These are phyloP conservation scores for Claviceps cyperi DNA, from an alignment of 2,329 filamentous ascomycete genomes.

Conservation along the genomic window DNA sequence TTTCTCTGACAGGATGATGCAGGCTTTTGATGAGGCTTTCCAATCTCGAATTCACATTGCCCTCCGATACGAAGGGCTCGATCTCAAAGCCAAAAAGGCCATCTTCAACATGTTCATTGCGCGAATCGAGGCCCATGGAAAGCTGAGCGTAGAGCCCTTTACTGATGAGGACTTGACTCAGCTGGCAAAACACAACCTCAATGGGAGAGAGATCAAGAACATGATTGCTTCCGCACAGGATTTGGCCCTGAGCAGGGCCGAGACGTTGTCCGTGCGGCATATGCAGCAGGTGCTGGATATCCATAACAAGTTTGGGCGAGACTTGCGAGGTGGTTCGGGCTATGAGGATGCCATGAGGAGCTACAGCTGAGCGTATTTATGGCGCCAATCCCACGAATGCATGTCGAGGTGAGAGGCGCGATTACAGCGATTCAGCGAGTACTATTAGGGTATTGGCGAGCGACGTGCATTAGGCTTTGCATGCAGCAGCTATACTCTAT, in stretches of 20 bases:
- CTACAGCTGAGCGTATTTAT: slow-evolving; percentile 38
- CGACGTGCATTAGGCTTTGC: no score
- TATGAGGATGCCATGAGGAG: slow-evolving; percentile 76
- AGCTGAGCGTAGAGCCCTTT: slow-evolving; percentile 45
- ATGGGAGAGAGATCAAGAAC: slow-evolving; percentile 69
- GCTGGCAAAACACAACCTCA: slow-evolving; percentile 51
- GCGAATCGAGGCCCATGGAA: slow-evolving; percentile 51
- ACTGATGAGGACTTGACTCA: slow-evolving; percentile 51
- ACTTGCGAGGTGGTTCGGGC: slow-evolving; percentile 66
- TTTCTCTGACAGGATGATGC: slow-evolving; percentile 2
- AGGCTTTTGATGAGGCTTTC: slow-evolving; percentile 84
- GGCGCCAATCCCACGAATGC: not conserved
- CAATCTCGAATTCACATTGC: slow-evolving; percentile 79
- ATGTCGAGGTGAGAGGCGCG: no score
- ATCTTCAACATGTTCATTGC: slow-evolving; percentile 80
- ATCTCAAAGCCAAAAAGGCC: slow-evolving; percentile 54
- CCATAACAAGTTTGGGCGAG: slow-evolving; percentile 66
- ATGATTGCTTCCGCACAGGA: slow-evolving; percentile 71
- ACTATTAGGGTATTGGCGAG: no score
- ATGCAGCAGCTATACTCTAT: no score
- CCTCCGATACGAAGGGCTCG: slow-evolving; percentile 63
- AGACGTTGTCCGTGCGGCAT: slow-evolving; percentile 61
- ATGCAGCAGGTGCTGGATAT: slow-evolving; percentile 75
- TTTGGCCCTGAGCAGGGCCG: slow-evolving; percentile 60
- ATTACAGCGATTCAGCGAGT: no score